A percentile compares a stretch with the other conserved stretches of the same genome.
Conservation (phyloP, 495 filamentous ascomycete genomes). For the Xeromyces bisporus region DNA sequence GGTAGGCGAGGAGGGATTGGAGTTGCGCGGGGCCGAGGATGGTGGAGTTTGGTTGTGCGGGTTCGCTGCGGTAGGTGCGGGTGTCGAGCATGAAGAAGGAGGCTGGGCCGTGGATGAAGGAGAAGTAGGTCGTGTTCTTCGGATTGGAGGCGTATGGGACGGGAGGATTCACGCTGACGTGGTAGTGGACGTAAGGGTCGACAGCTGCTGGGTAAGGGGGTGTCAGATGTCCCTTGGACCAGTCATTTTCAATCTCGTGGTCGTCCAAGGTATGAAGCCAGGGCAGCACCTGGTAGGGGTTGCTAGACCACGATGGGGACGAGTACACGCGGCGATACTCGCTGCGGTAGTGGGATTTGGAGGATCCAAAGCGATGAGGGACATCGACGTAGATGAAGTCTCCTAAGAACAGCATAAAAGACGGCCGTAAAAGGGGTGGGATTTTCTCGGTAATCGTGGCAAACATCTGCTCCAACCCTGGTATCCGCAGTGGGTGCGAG, state of each 20-base stretch:
- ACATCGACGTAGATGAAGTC: slow-evolving; percentile 98
- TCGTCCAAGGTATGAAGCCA: slow-evolving; percentile 96
- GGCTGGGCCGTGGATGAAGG: slow-evolving; percentile 75
- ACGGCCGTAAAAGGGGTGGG: slow-evolving; percentile 37
- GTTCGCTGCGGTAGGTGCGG: slow-evolving; percentile 61
- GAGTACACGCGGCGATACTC: slow-evolving; percentile 90
- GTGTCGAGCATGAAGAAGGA: slow-evolving; percentile 93
- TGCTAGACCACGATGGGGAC: slow-evolving; percentile 65
- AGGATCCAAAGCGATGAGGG: slow-evolving; percentile 55
- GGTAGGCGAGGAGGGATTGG: slow-evolving; percentile 57
- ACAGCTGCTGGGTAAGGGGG: slow-evolving; percentile 56
- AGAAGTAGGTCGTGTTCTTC: slow-evolving; percentile 56
- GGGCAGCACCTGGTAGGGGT: slow-evolving; percentile 42
- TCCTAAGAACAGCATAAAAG: slow-evolving; percentile 97
- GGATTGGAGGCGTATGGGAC: slow-evolving; percentile 22
- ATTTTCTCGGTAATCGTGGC: slow-evolving; percentile 40
- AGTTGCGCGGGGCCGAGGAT: slow-evolving; percentile 78
- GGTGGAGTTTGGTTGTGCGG: slow-evolving; percentile 46
- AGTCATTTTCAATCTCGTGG: slow-evolving; percentile 91
- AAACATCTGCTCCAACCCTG: slow-evolving; percentile 53
- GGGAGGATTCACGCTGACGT: slow-evolving; percentile 70
- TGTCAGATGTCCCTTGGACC: slow-evolving; percentile 52
- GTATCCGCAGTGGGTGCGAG: slow-evolving; percentile 63
- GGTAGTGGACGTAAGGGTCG: slow-evolving; percentile 81
- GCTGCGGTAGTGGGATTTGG: slow-evolving; percentile 58